These are phyloP conservation scores for Penicillium verhagenii DNA, from an alignment of 495 filamentous ascomycete species.

Conservation along the genomic window DNA sequence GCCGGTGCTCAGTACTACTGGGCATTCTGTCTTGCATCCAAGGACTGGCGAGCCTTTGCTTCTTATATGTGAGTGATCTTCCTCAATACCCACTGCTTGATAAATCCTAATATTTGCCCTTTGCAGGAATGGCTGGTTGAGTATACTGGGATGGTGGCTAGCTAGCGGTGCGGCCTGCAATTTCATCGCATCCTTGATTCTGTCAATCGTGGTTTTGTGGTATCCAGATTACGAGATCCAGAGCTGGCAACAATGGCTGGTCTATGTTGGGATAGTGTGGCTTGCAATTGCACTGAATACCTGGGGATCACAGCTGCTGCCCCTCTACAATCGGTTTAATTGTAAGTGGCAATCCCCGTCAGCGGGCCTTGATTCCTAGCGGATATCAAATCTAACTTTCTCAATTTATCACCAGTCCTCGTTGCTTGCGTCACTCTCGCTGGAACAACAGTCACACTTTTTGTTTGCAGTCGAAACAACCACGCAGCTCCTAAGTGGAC, in stretches of 20 bases:
- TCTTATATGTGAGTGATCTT: slow-evolving; percentile 7
- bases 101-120: neutral
- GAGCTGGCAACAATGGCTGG: slow-evolving; percentile 11
- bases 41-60: slow-evolving; percentile 8
- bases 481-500: slow-evolving; percentile 1
- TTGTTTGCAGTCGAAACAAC: slow-evolving; percentile 5
- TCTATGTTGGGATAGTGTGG: slow-evolving; percentile 8
- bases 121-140: slow-evolving; percentile 11
- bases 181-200: slow-evolving; percentile 8
- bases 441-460: slow-evolving; percentile 8
- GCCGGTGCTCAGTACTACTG: slow-evolving; percentile 16
- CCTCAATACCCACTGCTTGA: neutral
- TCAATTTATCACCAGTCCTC: neutral
- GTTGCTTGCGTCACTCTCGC: slow-evolving; percentile 6
- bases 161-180: slow-evolving; percentile 6
- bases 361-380: neutral
- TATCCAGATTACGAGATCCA: slow-evolving; percentile 10
- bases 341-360: neutral
- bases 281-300: slow-evolving; percentile 6
- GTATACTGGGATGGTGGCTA: slow-evolving; percentile 13
- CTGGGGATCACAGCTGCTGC: slow-evolving; percentile 6
- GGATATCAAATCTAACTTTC: neutral
- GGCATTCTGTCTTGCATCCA: slow-evolving; percentile 3
- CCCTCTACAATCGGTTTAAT: slow-evolving; percentile 8
- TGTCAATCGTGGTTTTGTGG: slow-evolving; percentile 6